These are phyloP conservation scores for Candida awuae DNA, from an alignment of 805 yeast genomes.

Conservation along the genomic window DNA sequence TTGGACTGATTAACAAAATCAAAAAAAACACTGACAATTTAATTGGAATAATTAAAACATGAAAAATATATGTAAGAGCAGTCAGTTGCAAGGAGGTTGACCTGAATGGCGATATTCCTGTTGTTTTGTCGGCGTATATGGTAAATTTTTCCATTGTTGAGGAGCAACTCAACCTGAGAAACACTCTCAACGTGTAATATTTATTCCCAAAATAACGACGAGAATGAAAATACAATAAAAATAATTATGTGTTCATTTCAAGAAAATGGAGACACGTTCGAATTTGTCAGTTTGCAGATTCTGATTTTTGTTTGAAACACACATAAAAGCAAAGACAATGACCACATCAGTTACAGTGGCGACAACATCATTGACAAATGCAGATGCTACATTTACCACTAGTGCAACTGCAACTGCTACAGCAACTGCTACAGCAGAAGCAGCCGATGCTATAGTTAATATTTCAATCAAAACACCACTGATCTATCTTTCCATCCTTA, in stretches of 20 bases:
- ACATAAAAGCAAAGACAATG: too few relatives aligned
- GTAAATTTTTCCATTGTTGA: constrained; percentile 73
- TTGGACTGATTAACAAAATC: constrained; percentile 19
- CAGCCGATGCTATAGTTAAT: constrained; percentile 14
- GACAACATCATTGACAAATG: background rate
- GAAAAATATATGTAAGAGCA: constrained; percentile 4
- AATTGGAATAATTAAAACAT: constrained; percentile 8
- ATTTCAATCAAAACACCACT: constrained; percentile 66
- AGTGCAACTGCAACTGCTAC: constrained; percentile 2
- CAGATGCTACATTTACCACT: background rate
- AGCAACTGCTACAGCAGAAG: constrained; percentile 3
- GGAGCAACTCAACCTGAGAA: background rate
- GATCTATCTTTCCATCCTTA: constrained; percentile 60
- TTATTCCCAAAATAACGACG: background rate
- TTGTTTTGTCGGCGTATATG: constrained; percentile 79
- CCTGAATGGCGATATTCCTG: constrained; percentile 88
- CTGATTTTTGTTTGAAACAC: too few relatives aligned
- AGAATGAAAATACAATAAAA: too few relatives aligned
- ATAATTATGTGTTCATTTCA: too few relatives aligned
- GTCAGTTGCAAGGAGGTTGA: constrained; percentile 36
- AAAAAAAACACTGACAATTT: constrained; percentile 16
- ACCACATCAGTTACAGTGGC: background rate
- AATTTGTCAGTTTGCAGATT: too few relatives aligned
- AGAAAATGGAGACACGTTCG: too few relatives aligned
- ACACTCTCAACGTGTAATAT: background rate